phyloP scores from a whole-genome alignment of 495 filamentous ascomycete genomes.

The Penicillium salamii region DNA sequence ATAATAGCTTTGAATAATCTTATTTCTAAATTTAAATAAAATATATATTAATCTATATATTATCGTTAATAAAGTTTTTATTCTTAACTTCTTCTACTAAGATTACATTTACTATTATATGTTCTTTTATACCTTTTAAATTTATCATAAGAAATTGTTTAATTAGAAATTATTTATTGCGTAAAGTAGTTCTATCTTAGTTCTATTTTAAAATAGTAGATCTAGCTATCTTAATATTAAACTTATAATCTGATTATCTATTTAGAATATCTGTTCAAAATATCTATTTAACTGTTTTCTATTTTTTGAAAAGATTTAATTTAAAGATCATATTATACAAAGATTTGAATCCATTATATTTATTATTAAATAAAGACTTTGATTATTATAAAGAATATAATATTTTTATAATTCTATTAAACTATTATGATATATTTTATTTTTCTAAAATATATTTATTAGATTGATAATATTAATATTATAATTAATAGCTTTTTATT shows the following conservation, averaged over 20 bases:
- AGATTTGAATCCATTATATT: too few species aligned
- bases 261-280: too few species aligned
- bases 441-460: conserved; percentile 18
- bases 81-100: not conserved
- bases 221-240: too few species aligned
- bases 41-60: conserved; percentile 12
- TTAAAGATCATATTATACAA: too few species aligned
- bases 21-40: not conserved
- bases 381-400: conserved; percentile 15
- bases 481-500: conserved; percentile 28
- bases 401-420: conserved; percentile 20
- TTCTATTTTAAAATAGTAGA: too few species aligned
- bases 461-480: conserved; percentile 24
- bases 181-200: too few species aligned
- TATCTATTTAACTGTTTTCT: too few species aligned
- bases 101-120: not conserved
- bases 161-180: too few species aligned
- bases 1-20: conserved; percentile 10
- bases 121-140: not conserved
- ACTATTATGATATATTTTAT: conserved; percentile 9
- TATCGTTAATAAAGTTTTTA: conserved; percentile 4
- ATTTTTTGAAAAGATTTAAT: too few species aligned
- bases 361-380: conserved; percentile 16
- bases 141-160: too few species aligned
- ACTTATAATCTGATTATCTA: too few species aligned